These are phyloP conservation scores for Stylosanthes scabra DNA, from an alignment of 331 rosid species.

Conservation along the genomic window DNA sequence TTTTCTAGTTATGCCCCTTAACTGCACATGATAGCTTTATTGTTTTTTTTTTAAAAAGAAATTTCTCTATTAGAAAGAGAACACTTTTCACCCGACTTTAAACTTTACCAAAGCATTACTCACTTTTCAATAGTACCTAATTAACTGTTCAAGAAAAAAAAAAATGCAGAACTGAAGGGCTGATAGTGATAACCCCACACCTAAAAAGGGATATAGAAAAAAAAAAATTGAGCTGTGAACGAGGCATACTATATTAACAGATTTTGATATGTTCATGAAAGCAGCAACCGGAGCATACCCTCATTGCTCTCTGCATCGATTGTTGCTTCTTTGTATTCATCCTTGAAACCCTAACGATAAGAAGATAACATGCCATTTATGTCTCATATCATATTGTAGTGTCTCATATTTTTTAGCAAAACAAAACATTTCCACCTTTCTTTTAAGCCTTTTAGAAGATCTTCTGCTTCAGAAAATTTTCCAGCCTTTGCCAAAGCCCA, in stretches of 20 bases:
- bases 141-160: neutral
- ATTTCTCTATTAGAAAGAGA: no score
- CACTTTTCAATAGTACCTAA: neutral
- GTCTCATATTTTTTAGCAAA: neutral
- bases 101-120: no score
- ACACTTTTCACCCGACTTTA: no score
- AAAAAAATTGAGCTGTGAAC: conserved; percentile 4
- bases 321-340: conserved; percentile 70
- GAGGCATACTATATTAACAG: neutral
- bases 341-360: conserved; percentile 55
- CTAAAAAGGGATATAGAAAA: neutral
- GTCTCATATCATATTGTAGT: conserved; percentile 5
- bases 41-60: no score
- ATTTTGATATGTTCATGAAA: conserved; percentile 30
- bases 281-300: conserved; percentile 55
- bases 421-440: conserved; percentile 58
- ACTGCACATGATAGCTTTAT: no score
- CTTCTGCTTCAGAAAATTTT: conserved; percentile 64
- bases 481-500: conserved; percentile 79
- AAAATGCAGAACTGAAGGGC: conserved; percentile 1
- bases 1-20: no score
- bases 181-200: neutral
- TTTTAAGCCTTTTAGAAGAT: conserved; percentile 68
- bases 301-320: conserved; percentile 60
- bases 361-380: conserved; percentile 17